Conservation (phyloP, 1,284 basidiomycete species). For the Ceratobasidium sp. region DNA sequence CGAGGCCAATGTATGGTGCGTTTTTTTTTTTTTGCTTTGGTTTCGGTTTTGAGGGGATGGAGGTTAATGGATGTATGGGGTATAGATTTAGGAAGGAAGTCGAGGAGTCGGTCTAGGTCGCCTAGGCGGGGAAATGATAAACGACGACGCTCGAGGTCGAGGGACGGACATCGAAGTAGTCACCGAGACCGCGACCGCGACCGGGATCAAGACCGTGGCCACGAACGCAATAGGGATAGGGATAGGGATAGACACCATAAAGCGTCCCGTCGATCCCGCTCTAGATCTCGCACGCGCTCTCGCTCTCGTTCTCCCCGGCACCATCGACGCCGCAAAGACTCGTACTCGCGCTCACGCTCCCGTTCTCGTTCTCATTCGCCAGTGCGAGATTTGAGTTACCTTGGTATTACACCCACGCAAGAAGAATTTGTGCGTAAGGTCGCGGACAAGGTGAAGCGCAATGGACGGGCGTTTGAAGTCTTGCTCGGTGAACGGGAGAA, state of each 20-base stretch:
- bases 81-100: constrained; percentile 26
- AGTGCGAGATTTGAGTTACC: constrained; percentile 49
- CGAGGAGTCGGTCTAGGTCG: constrained; percentile 32
- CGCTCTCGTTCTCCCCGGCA: constrained; percentile 55
- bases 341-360: constrained; percentile 34
- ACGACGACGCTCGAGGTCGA: constrained; percentile 36
- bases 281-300: constrained; percentile 53
- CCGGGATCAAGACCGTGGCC: too few relatives aligned
- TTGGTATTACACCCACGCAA: constrained; percentile 38
- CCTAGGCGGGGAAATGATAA: constrained; percentile 18
- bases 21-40: constrained; percentile 44
- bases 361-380: constrained; percentile 54
- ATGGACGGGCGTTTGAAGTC: constrained; percentile 84
- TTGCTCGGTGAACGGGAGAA: constrained; percentile 82
- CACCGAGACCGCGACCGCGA: constrained; percentile 49
- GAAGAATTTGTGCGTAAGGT: constrained; percentile 88
- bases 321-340: constrained; percentile 46
- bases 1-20: constrained; percentile 85
- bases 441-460: constrained; percentile 84
- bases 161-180: constrained; percentile 44
- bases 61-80: constrained; percentile 25
- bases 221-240: constrained; percentile 38
- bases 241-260: constrained; percentile 37
- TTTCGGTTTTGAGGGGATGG: background rate
- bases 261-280: constrained; percentile 58